These are phyloP conservation scores for Edaphochlamys debaryana DNA, from an alignment of 139 green algal genomes.

Conservation along the genomic window DNA sequence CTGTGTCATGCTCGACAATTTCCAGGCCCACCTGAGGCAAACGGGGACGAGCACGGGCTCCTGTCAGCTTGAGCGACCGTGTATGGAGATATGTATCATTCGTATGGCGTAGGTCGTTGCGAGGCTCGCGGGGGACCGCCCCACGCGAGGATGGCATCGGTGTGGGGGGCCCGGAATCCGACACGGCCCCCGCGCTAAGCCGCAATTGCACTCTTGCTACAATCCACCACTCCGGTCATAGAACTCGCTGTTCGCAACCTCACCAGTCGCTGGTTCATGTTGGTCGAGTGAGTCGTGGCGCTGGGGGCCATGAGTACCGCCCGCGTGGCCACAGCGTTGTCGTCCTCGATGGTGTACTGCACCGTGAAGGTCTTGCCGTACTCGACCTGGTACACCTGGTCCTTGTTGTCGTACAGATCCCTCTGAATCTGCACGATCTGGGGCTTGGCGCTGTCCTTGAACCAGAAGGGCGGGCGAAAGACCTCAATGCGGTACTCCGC, in stretches of 20 bases:
- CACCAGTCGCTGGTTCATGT: conserved; percentile 54
- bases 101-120: no score
- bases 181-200: no score
- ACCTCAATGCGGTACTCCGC: conserved; percentile 59
- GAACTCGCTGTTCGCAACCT: no score
- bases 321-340: neutral
- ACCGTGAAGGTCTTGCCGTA: neutral
- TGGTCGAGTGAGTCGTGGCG: conserved; percentile 47
- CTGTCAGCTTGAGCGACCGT: no score
- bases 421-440: neutral
- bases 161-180: no score
- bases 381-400: neutral
- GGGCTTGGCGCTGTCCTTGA: conserved; percentile 34
- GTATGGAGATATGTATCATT: no score
- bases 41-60: no score
- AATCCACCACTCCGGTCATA: no score
- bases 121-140: no score
- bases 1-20: conserved; percentile 3
- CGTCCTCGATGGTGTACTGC: neutral
- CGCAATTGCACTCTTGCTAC: no score
- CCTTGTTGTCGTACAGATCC: neutral
- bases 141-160: no score
- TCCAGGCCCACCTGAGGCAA: conserved; percentile 30
- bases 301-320: conserved; percentile 41
- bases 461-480: conserved; percentile 44